These are phyloP conservation scores for Afroboletus lepidellus DNA, from an alignment of 1,284 basidiomycete species.

Conservation along the genomic window DNA sequence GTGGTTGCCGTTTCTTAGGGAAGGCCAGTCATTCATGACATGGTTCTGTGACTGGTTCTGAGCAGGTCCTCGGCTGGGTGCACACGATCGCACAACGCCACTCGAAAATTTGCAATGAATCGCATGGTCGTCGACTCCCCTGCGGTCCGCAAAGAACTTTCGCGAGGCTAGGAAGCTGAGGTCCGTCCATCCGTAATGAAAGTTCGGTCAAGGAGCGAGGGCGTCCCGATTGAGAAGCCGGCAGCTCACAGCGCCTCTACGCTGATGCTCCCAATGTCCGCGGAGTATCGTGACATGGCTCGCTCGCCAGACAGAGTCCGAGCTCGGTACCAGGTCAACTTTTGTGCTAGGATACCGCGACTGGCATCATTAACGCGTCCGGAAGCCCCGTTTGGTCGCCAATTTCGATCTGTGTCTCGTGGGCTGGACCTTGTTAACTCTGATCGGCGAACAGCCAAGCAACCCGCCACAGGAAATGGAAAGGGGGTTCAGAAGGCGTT, in stretches of 20 bases:
- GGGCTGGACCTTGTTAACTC: slow-evolving; percentile 6
- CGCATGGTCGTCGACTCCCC: neutral
- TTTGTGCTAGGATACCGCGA: neutral
- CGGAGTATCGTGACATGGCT: slow-evolving; percentile 15
- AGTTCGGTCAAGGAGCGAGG: slow-evolving; percentile 10
- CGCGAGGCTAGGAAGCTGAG: slow-evolving; percentile 15
- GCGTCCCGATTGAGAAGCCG: slow-evolving; percentile 17
- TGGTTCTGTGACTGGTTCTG: neutral
- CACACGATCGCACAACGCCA: neutral
- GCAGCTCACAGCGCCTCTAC: slow-evolving; percentile 17
- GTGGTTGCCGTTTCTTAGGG: neutral
- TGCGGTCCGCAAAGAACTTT: slow-evolving; percentile 7
- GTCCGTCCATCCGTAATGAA: slow-evolving; percentile 24
- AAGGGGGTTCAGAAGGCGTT: slow-evolving; percentile 12
- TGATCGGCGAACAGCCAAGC: slow-evolving; percentile 27
- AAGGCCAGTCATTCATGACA: neutral
- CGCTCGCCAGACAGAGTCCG: slow-evolving; percentile 12
- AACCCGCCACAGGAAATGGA: slow-evolving; percentile 5
- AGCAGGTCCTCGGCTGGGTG: neutral
- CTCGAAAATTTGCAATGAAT: slow-evolving; percentile 6
- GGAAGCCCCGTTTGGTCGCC: neutral
- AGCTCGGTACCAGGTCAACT: slow-evolving; percentile 1
- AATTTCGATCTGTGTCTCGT: slow-evolving; percentile 3
- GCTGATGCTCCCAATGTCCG: slow-evolving; percentile 22
- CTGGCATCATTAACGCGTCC: slow-evolving; percentile 6